Evolutionary conservation across 768 basidiomycete species (phyloP), one percentile per base, ranked within the genome.

Genomic region (Omphalotus guepiniiformis): DNA sequence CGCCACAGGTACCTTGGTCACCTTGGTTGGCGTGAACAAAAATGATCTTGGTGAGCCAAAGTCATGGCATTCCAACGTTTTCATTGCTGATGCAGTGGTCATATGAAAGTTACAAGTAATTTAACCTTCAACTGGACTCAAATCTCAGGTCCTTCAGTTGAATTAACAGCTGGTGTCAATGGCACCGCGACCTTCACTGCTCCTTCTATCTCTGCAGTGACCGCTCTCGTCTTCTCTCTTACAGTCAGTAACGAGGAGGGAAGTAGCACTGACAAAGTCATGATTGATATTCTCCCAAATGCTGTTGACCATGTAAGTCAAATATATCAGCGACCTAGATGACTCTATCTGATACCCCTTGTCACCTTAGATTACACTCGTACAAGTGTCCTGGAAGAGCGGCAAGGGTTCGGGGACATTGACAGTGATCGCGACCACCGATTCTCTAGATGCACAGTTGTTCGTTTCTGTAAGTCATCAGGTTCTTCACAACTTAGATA

Each of bases 351-450:
- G 25, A 38, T n/a, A 30, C 42, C 40, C 38, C 21, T n/a, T 36
- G 12, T 36, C 13, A 34, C 12, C 15, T n/a, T n/a, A 48, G 32
- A 53, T 59, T 26, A 45, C 56, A 5, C 45, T 57, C 2, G 53
- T 51, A 32, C 16, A 42, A 26, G 48, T 57, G 12, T 25, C 47
- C 18, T 55, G 56, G 49, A 39, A 55, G 38, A 55, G 50, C 11
- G 58, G 58, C 32, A 39, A 48, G 42, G 54, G 56, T 2, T 50
- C 48, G 27, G 54, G 54, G 2, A 51, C 36, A 22, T 46, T 50
- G 16, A 53, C 58, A 6, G 56, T 55, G 6, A 50, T 47, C 26
- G 58, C 58, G 1, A 19, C n/a, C 1, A 55, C 58, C 5, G 49
- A 54, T 23, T 42, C 15, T 15, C 9, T 21, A 6, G 11, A 35